Evolutionary conservation across 306 rosid genomes (phyloP).

Genomic region (Alnus rubra): DNA sequence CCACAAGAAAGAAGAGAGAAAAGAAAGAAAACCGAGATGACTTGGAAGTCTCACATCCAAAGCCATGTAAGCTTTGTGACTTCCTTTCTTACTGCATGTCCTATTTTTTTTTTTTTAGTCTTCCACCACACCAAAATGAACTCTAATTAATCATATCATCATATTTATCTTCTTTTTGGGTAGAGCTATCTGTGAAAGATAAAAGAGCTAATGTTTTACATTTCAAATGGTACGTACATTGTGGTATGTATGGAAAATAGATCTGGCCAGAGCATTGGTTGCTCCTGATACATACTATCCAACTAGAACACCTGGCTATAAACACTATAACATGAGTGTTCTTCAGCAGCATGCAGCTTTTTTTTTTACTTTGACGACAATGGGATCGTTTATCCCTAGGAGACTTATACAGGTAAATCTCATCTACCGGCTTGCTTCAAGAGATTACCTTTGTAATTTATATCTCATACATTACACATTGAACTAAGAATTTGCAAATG

Average conservation of each 20-base stretch:
- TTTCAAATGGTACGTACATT: background rate
- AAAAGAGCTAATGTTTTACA: background rate
- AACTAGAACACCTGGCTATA: constrained; percentile 61
- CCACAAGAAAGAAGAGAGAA: constrained; percentile 2
- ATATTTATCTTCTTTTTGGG: background rate
- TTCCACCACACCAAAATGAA: background rate
- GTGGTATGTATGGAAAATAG: constrained; percentile 27
- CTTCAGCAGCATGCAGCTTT: constrained; percentile 79
- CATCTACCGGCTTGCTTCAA: background rate
- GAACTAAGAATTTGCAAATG: no score
- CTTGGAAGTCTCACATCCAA: constrained; percentile 67
- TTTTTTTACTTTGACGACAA: constrained; percentile 77
- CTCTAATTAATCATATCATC: background rate
- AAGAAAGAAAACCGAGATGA: constrained; percentile 36
- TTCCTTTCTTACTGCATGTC: background rate
- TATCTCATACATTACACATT: background rate
- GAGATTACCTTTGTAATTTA: no score
- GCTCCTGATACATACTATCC: constrained; percentile 77
- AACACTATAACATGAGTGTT: constrained; percentile 60
- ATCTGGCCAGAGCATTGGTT: constrained; percentile 66
- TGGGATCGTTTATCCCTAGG: constrained; percentile 90
- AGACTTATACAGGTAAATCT: constrained; percentile 59
- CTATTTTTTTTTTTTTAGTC: background rate
- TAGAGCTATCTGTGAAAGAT: background rate
- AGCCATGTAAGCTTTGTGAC: constrained; percentile 52